phyloP scores from a whole-genome alignment of 257 asterid species.

The Paulownia fortunei region DNA sequence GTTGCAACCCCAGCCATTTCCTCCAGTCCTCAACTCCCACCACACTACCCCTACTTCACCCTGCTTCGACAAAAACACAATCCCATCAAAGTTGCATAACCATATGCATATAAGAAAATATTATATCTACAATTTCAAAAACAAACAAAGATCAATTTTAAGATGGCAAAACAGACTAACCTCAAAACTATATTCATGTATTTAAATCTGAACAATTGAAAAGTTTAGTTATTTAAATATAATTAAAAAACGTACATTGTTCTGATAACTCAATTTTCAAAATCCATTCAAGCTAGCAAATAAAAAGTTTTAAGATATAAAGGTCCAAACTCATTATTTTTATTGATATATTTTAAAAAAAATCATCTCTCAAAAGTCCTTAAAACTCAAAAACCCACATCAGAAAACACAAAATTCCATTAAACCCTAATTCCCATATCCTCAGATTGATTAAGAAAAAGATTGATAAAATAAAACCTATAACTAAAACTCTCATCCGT shows the following conservation, averaged over 20 bases:
- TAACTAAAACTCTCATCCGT: constrained; percentile 8
- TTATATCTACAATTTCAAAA: no score
- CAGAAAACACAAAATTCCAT: constrained; percentile 23
- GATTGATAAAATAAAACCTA: background rate
- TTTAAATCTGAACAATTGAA: background rate
- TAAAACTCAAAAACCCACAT: constrained; percentile 24
- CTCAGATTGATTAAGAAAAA: constrained; percentile 2
- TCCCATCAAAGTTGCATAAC: background rate
- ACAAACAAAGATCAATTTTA: background rate
- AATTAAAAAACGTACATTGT: background rate
- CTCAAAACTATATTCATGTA: background rate
- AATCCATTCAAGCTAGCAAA: background rate
- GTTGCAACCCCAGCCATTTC: constrained; percentile 56
- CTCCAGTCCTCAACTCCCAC: constrained; percentile 51
- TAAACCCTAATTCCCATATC: constrained; percentile 37
- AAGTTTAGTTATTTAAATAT: background rate
- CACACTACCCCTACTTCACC: constrained; percentile 44
- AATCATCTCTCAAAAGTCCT: constrained; percentile 7
- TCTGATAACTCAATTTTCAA: background rate
- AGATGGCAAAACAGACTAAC: background rate
- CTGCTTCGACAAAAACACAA: constrained; percentile 33
- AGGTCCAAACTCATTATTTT: background rate
- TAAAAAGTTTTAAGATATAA: background rate
- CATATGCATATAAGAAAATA: background rate
- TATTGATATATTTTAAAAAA: background rate